Evolutionary conservation across 805 yeast species (phyloP), one percentile per base, ranked within the genome.

Genomic region (Isabelozyma rhagii): DNA sequence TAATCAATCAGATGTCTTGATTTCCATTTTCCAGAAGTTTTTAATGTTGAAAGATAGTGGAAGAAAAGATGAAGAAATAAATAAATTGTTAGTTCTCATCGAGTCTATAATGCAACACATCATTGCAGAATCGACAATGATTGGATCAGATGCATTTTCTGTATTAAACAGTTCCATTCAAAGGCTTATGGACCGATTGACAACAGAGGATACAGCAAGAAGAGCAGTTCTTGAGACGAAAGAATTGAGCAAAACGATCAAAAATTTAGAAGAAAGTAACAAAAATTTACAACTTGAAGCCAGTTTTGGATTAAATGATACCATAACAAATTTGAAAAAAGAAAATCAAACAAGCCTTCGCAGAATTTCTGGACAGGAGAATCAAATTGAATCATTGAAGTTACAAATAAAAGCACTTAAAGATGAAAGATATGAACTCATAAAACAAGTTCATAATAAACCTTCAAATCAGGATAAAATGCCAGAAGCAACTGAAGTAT

Each of bases 141-240:
- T 57, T 29, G 65, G 60, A 1, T 50, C 61, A 5, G 67, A 64
- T 36, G 51, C 71, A 1, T 60, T 57, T 15, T 51, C 69, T n/a
- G 67, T 63, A 2, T 53, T 69, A 28, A 62, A 61, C 46, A 60
- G 62, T 45, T 56, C 72, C 1, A 63, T 74, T 14, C 74, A 69
- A 43, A 57, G 68, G 36, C 53, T 69, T 17, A 62, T 70, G 61
- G 73, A 71, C 47, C 57, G 69, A 36, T 49, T 68, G 49, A 57
- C 60, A 7, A 61, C 72, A 3, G 74, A 69, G 46, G 71, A 69
- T 31, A 67, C 66, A 3, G 71, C 73, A 4, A 55, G 65, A 48
- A 55, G 68, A 47, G 72, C 74, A 2, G 60, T 69, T 6, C 52
- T 67, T 46, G 74, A 70, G 46, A 53, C 67, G 0, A 57, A 60